Evolutionary conservation across 495 filamentous ascomycete genomes (phyloP), one percentile per base, ranked within the genome.

Genomic region (Neurospora sp.): DNA sequence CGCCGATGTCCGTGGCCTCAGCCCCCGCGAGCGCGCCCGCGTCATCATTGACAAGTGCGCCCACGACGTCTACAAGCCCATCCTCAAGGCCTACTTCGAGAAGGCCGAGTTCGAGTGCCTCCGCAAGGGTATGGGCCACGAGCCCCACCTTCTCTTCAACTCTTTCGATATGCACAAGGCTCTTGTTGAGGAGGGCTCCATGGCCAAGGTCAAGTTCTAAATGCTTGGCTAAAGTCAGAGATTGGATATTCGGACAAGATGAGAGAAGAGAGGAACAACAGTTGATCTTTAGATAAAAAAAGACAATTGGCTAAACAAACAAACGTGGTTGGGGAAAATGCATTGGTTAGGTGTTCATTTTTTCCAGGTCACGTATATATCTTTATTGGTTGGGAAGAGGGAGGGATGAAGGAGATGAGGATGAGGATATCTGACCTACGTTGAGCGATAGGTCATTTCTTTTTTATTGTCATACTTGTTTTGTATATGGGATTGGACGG

Each of bases 161-260:
- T 84, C 87, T 20, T 96, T 96, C 82, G 92, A 96, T 80, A 94
- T 96, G 93, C 94, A 97, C 82, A 89, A 91, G 85, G 91, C 92
- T 71, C 82, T 97, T 70, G 81, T 88, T 73, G 89, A 92, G 84
- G 89, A 93, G 78, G 93, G 93, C 27, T 95, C 91, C 74, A 97
- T 97, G 94, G 91, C 89, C 82, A 90, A 93, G 81, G 80, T 86
- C 44, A 84, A 85, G 80, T 79, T 78, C 70, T 88, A 65, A 37
- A 65, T 65, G 53, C 14, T 37, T 65, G 53, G 27, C 53, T 35
- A 35, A 9, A 37, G 53, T 65, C 53, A 65, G 27, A 65, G 53
- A 65, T 27, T 65, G 27, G 14, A 65, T 65, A 65, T 12, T 37
- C 1, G 10, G 37, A 14, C 0, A 4, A 20, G 27, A 69, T 71